Percentiles rank a stretch among this genome's conserved stretches.
These are phyloP conservation scores for Emiliania huxleyi DNA, from an alignment of 78 protist genomes.

Conservation along the genomic window DNA sequence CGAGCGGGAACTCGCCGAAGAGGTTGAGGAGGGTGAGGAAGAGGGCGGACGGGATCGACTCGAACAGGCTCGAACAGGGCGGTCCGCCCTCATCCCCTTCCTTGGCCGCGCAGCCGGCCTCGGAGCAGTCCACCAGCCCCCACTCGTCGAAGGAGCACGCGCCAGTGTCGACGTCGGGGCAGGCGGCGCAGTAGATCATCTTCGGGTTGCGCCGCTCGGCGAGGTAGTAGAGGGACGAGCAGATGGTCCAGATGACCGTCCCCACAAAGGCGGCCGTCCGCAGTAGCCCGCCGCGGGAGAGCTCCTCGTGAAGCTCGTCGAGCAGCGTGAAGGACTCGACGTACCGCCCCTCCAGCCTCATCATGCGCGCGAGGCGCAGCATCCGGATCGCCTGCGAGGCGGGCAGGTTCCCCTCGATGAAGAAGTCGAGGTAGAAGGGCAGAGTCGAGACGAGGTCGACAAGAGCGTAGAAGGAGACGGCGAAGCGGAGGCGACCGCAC, in stretches of 20 bases:
- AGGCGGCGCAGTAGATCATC: background rate
- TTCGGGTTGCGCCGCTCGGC: background rate
- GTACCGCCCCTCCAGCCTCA: background rate
- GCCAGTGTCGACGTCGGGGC: background rate
- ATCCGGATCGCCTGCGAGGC: background rate
- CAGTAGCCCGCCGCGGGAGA: background rate
- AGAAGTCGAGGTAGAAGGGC: constrained; percentile 16
- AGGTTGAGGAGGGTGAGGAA: constrained; percentile 13
- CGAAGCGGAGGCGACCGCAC: background rate
- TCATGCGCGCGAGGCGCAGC: background rate
- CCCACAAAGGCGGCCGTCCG: background rate
- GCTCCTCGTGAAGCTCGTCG: background rate
- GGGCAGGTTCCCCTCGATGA: background rate
- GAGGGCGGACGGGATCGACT: background rate
- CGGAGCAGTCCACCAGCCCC: background rate
- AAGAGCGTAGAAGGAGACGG: background rate
- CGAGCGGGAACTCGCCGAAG: constrained; percentile 30
- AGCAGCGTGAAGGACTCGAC: background rate
- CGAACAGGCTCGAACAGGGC: background rate
- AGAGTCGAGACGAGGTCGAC: background rate
- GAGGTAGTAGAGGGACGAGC: background rate
- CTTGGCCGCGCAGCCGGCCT: background rate
- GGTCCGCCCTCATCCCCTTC: too few relatives aligned
- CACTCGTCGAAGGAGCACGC: background rate
- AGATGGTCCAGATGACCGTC: background rate